Evolutionary conservation across 192 early-diverging fungal genomes (phyloP), one percentile per base, ranked within the genome.

Genomic region (Backusella luteola): DNA sequence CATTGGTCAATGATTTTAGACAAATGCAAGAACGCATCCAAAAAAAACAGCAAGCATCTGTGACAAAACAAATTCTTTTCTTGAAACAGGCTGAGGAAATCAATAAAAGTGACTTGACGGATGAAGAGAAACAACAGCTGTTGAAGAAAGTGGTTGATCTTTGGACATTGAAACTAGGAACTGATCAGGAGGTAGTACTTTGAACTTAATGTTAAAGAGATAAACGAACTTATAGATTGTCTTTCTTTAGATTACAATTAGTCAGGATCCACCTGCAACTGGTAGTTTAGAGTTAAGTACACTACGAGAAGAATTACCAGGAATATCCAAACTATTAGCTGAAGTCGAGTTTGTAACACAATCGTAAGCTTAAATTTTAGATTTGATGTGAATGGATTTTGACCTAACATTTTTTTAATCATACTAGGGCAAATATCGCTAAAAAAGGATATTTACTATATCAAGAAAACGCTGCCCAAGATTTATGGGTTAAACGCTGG

Each of bases 401-500:
- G 12, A 52, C 21, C 17, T 15, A 59, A 23, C 29, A 23, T 63
- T 63, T 63, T 53, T 63, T 63, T 26, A 29, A 63, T 76, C 42
- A 39, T 38, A 39, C 21, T 79, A 89, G 87, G 42, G 85, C 86
- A 6, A 86, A 75, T 72, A 74, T 88, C 21, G 85, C 87, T n/a
- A 90, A 88, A 73, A 85, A 80, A 26, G 89, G 89, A 19, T 86
- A 90, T 72, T 46, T 90, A 2, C 70, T 84, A 21, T 85, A 85
- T 72, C 89, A 85, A 29, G 87, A 90, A 56, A 76, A 85, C 73
- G 83, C 86, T 11, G 66, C 74, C 39, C 85, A 85, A 44, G 89
- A 93, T 67, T 70, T 78, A 15, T 97, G 96, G 96, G 81, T 87
- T 1, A 88, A 90, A 52, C 84, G 90, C 6, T 96, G 93, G 92